phyloP scores from a whole-genome alignment of 208 protist genomes.

The Trypanosoma cruzi region DNA sequence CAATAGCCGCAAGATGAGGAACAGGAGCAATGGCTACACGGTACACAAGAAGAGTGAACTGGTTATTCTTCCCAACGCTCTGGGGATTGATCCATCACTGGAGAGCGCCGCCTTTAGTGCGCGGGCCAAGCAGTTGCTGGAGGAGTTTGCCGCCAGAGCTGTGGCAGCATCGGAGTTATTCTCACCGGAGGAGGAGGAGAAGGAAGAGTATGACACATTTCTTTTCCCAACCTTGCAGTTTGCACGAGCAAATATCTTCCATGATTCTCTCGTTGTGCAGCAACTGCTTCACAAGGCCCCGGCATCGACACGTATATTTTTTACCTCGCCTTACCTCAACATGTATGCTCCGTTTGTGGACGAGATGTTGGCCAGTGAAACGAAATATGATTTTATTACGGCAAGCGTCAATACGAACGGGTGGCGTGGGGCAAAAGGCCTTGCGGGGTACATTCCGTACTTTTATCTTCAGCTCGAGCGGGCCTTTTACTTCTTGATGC shows the following conservation, averaged over 20 bases:
- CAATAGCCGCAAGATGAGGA: not conserved
- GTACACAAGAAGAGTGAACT: slow-evolving; percentile 57
- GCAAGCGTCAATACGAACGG: slow-evolving; percentile 76
- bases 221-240: slow-evolving; percentile 85
- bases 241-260: slow-evolving; percentile 54
- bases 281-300: slow-evolving; percentile 42
- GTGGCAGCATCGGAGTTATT: slow-evolving; percentile 18
- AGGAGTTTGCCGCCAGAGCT: slow-evolving; percentile 38
- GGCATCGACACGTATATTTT: slow-evolving; percentile 48
- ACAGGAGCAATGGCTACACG: slow-evolving; percentile 3
- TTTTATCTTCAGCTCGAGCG: slow-evolving; percentile 88
- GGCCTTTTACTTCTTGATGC: slow-evolving; percentile 71
- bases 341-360: slow-evolving; percentile 66
- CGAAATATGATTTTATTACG: slow-evolving; percentile 66
- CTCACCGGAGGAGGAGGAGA: slow-evolving; percentile 23
- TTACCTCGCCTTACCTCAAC: slow-evolving; percentile 89
- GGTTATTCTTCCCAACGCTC: slow-evolving; percentile 60
- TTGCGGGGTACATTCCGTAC: slow-evolving; percentile 73
- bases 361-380: slow-evolving; percentile 37
- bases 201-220: slow-evolving; percentile 52
- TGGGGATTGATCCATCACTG: slow-evolving; percentile 45
- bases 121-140: slow-evolving; percentile 26
- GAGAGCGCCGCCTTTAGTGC: slow-evolving; percentile 39
- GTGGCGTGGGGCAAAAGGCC: slow-evolving; percentile 63
- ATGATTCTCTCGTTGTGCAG: slow-evolving; percentile 66